Percentiles rank a stretch among this genome's conserved stretches.
Evolutionary conservation across 2,329 filamentous ascomycete genomes (phyloP).

Genomic region (Phyllosticta citrichinensis): DNA sequence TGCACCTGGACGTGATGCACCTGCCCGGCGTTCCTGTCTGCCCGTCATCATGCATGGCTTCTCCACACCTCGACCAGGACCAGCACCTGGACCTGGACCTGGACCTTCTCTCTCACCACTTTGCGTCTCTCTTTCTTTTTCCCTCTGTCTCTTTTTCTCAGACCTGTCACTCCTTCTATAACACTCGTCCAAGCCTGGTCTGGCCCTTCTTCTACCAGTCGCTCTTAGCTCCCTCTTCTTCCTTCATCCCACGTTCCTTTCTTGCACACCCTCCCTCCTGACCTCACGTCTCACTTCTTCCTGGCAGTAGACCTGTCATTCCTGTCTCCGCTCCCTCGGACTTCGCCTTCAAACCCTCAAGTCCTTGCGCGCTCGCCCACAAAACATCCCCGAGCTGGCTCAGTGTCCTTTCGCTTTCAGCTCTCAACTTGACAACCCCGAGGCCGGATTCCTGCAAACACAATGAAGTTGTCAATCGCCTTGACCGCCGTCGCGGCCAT

Average conservation of each 20-base stretch:
- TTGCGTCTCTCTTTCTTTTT: background rate
- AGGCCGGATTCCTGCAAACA: background rate
- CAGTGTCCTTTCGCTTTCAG: background rate
- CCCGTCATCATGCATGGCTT: background rate
- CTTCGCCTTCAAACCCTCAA: background rate
- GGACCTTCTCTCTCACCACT: background rate
- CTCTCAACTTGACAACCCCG: background rate
- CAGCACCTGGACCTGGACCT: background rate
- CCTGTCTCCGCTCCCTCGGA: background rate
- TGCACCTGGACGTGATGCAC: background rate
- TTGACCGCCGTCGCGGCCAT: slow-evolving; percentile 1
- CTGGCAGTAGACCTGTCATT: slow-evolving; percentile 11
- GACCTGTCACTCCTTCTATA: background rate
- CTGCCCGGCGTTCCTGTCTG: background rate
- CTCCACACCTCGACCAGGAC: background rate
- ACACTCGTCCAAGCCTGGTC: slow-evolving; percentile 1
- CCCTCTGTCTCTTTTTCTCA: background rate
- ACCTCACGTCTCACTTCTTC: slow-evolving; percentile 5
- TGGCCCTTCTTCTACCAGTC: background rate
- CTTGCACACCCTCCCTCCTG: background rate
- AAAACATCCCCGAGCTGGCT: background rate
- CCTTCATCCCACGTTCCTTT: slow-evolving; percentile 11
- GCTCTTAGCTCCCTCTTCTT: slow-evolving; percentile 4
- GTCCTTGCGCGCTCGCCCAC: background rate
- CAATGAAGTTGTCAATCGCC: slow-evolving; percentile 5